phyloP scores from a whole-genome alignment of 331 rosid species.

The Malus hybrid region DNA sequence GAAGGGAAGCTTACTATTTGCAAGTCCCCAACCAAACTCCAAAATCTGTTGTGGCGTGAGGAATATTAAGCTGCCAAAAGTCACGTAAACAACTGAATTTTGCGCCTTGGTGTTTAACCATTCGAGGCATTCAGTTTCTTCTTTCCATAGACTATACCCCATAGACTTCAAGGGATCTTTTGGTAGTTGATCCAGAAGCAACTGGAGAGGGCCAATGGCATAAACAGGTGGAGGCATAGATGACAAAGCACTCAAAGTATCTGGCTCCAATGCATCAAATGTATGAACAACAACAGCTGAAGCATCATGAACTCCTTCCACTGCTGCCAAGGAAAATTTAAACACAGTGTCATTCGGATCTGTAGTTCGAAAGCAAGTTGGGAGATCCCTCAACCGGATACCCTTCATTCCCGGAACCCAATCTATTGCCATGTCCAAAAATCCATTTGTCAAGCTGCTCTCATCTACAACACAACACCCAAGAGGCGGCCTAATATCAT shows the following conservation, averaged over 20 bases:
- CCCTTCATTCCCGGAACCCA: slow-evolving; percentile 1
- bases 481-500: no score
- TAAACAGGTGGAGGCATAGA: background rate
- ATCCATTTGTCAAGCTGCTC: background rate
- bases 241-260: background rate
- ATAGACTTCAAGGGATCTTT: background rate
- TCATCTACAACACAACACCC: background rate
- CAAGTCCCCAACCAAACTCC: slow-evolving; percentile 27
- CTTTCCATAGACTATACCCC: slow-evolving; percentile 21
- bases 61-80: slow-evolving; percentile 11
- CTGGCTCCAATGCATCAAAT: slow-evolving; percentile 5
- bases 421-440: background rate
- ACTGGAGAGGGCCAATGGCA: slow-evolving; percentile 12
- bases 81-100: slow-evolving; percentile 16
- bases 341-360: background rate
- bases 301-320: background rate
- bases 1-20: slow-evolving; percentile 4
- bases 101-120: slow-evolving; percentile 3
- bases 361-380: background rate
- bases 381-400: slow-evolving; percentile 1
- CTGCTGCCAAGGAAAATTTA: background rate
- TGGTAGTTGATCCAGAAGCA: background rate
- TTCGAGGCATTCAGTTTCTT: background rate
- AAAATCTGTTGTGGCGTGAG: background rate
- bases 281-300: slow-evolving; percentile 6